Base-by-base conservation (phyloP, 208 protist species). In the Giardia muris region DNA sequence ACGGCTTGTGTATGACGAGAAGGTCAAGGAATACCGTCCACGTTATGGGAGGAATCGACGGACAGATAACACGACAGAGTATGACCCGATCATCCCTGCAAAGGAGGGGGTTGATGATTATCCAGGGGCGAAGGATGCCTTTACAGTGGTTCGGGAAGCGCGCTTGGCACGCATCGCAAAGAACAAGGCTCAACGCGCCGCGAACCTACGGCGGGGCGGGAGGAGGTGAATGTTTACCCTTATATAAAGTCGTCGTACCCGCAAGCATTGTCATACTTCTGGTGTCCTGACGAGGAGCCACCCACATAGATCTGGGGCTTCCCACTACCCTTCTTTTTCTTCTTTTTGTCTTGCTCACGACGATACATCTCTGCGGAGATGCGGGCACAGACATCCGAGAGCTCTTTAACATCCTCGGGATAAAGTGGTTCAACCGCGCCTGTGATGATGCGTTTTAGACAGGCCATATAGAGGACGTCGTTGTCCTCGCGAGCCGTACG, bases 1-100 rank as follows among this genome's bases (percentile, higher is more conserved):
- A 19, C 30, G n/a, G 43, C 4, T 45, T 19, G 87, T 89, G 19
- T 89, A 43, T 89, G 87, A 89, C 43, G 87, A 89, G n/a, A 89
- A 89, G 87, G 43, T 19, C 10, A 42, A 42, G 4, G 87, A 89
- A 42, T 89, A 45, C 10, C 30, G 43, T 19, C 39, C 30, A 45
- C 30, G 87, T 19, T 89, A 45, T n/a, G 87, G 87, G 10, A 43
- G 43, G 4, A 89, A 39, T 4, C 30, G 87, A 42, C 30, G 87
- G 19, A 89, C 87, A 89, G 87, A 89, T 45, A 89, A 89, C n/a
- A 89, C 87, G 10, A n/a, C 22, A 45, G 87, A 89, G 87, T 89
- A 45, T 39, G 87, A 89, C 43, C 87, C 87, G 10, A 45, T 89
- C 10, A 39, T 89, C 43, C 39, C 43, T 89, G 87, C 87, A 19